These are phyloP conservation scores for Malus hybrid DNA, from an alignment of 331 rosid species.

Conservation along the genomic window DNA sequence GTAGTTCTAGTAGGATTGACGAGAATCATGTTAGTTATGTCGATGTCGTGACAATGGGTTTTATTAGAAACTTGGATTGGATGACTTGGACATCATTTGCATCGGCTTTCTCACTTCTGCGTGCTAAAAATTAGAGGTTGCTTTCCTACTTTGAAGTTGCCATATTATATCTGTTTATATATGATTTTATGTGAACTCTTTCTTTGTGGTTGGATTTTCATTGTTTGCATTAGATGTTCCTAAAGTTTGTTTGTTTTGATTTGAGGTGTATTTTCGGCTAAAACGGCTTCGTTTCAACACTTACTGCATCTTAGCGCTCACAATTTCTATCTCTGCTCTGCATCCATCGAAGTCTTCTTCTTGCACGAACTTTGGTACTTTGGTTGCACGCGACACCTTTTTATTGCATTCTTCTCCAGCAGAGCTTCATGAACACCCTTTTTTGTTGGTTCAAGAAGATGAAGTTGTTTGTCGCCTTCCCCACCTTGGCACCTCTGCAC, in stretches of 20 bases:
- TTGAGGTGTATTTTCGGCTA: slow-evolving; percentile 62
- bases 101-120: slow-evolving; percentile 40
- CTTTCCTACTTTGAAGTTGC: slow-evolving; percentile 40
- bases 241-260: slow-evolving; percentile 51
- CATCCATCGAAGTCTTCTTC: slow-evolving; percentile 53
- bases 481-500: slow-evolving; percentile 23
- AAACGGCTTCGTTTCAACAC: slow-evolving; percentile 42
- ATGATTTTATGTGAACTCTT: slow-evolving; percentile 8
- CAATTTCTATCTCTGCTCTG: slow-evolving; percentile 39
- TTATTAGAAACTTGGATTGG: slow-evolving; percentile 51
- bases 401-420: slow-evolving; percentile 22
- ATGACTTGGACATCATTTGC: slow-evolving; percentile 44
- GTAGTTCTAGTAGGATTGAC: slow-evolving; percentile 57
- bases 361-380: slow-evolving; percentile 25
- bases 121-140: slow-evolving; percentile 62
- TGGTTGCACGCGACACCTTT: slow-evolving; percentile 31
- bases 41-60: slow-evolving; percentile 42
- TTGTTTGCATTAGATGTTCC: slow-evolving; percentile 32
- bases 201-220: slow-evolving; percentile 16
- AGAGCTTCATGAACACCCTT: slow-evolving; percentile 28
- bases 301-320: slow-evolving; percentile 41
- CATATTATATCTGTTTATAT: slow-evolving; percentile 21
- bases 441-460: slow-evolving; percentile 27
- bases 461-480: slow-evolving; percentile 27
- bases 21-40: slow-evolving; percentile 41